A percentile compares a stretch with the other conserved stretches of the same genome.
Evolutionary conservation across 2,329 filamentous ascomycete species (phyloP).

Genomic region (Fusarium buharicum): DNA sequence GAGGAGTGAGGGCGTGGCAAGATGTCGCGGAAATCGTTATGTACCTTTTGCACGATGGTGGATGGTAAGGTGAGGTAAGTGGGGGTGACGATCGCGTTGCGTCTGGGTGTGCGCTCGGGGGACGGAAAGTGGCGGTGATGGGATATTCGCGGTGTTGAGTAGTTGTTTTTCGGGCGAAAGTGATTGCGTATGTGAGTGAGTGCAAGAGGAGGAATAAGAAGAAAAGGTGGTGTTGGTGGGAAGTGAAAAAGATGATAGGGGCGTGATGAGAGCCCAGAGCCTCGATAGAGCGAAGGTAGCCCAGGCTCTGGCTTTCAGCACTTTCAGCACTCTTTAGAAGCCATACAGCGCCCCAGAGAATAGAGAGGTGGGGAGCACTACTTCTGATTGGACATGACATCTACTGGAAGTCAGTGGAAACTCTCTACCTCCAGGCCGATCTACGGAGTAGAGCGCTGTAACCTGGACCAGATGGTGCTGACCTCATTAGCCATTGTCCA

Average conservation of each 20-base stretch:
- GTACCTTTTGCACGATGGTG: slow-evolving; percentile 29
- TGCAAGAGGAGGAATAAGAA: slow-evolving; percentile 4
- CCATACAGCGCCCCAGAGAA: slow-evolving; percentile 7
- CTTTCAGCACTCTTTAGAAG: slow-evolving; percentile 5
- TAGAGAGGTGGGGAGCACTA: slow-evolving; percentile 40
- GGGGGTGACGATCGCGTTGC: slow-evolving; percentile 23
- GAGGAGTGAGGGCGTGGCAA: slow-evolving; percentile 17
- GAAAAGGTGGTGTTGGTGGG: slow-evolving; percentile 25
- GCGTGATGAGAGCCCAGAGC: slow-evolving; percentile 26
- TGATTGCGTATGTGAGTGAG: neutral
- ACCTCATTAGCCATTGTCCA: slow-evolving; percentile 10
- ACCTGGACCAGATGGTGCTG: slow-evolving; percentile 1
- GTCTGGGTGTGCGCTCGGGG: slow-evolving; percentile 7
- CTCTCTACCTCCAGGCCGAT: neutral
- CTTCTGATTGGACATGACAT: slow-evolving; percentile 38
- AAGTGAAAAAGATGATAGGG: slow-evolving; percentile 28
- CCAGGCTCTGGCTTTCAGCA: slow-evolving; percentile 5
- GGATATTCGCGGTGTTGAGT: neutral
- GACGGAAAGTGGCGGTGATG: slow-evolving; percentile 1
- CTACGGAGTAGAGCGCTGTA: slow-evolving; percentile 7
- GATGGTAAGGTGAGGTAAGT: slow-evolving; percentile 19
- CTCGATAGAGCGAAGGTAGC: slow-evolving; percentile 29
- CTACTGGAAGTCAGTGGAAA: slow-evolving; percentile 21
- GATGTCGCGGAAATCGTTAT: slow-evolving; percentile 6
- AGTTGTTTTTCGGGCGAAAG: neutral